Evolutionary conservation across 2,329 filamentous ascomycete genomes (phyloP).

Genomic region (Colletotrichum trifolii): DNA sequence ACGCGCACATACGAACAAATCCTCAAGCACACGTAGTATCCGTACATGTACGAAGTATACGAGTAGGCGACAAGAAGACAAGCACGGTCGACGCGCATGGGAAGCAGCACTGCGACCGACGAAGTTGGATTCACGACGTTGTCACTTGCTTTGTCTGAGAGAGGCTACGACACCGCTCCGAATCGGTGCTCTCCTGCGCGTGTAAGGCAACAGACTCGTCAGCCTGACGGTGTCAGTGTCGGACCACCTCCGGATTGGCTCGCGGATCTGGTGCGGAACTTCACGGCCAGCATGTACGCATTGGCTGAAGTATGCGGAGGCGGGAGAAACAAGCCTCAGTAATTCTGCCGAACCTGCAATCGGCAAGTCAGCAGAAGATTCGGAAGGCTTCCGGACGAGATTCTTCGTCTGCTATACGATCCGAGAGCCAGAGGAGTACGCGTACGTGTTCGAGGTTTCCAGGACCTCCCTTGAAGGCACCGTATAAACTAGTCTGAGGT

Average conservation of each 20-base stretch:
- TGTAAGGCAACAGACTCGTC: conserved; percentile 5
- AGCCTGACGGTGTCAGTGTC: conserved; percentile 6
- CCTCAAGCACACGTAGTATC: no score
- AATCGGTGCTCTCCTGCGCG: not conserved
- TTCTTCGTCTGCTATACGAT: conserved; percentile 9
- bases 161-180: not conserved
- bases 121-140: not conserved
- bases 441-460: conserved; percentile 33
- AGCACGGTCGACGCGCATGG: no score
- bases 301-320: not conserved
- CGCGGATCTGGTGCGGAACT: conserved; percentile 8
- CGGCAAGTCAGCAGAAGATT: conserved; percentile 4
- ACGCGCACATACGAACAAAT: not conserved
- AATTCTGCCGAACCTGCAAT: conserved; percentile 5
- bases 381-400: not conserved
- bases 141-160: conserved; percentile 17
- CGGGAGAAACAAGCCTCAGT: not conserved
- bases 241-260: conserved; percentile 18
- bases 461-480: conserved; percentile 19
- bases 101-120: no score
- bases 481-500: conserved; percentile 8
- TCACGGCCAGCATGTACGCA: not conserved
- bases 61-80: no score
- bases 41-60: no score
- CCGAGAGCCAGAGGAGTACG: conserved; percentile 30